Percentiles rank a stretch among this genome's conserved stretches.
These are phyloP conservation scores for Annulohypoxylon maeteangense DNA, from an alignment of 495 filamentous ascomycete species.

Conservation along the genomic window DNA sequence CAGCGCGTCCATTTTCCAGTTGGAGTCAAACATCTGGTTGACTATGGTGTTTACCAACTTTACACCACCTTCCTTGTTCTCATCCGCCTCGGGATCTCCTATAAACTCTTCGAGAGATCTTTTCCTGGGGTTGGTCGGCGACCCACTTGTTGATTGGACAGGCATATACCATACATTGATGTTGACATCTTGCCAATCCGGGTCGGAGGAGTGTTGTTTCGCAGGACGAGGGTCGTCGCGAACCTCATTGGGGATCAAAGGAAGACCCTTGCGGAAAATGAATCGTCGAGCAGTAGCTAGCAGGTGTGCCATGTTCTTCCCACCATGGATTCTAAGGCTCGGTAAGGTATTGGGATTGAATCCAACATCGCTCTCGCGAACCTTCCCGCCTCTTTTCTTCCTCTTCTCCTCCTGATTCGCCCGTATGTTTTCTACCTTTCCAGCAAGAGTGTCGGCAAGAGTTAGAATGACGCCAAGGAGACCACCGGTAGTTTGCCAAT, in stretches of 20 bases:
- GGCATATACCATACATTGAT: conserved; percentile 87
- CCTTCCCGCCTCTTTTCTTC: conserved; percentile 45
- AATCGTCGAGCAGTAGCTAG: conserved; percentile 86
- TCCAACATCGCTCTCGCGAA: conserved; percentile 10
- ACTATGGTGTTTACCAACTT: conserved; percentile 69
- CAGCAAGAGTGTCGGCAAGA: conserved; percentile 70
- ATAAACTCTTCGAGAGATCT: conserved; percentile 69
- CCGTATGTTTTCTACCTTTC: conserved; percentile 37
- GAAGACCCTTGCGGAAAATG: conserved; percentile 86
- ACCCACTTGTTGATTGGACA: conserved; percentile 51
- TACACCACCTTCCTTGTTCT: conserved; percentile 53
- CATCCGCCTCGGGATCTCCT: conserved; percentile 13
- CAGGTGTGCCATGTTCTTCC: conserved; percentile 78
- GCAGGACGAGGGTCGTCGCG: conserved; percentile 50
- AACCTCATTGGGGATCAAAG: conserved; percentile 73
- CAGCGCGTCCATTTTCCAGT: conserved; percentile 77
- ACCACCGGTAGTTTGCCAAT: conserved; percentile 82
- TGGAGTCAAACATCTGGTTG: conserved; percentile 82
- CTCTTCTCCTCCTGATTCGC: conserved; percentile 46
- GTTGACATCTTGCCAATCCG: conserved; percentile 78
- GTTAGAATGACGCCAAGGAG: conserved; percentile 85
- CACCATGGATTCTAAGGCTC: conserved; percentile 76
- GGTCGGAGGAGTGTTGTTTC: conserved; percentile 46
- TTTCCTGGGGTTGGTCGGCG: conserved; percentile 60
- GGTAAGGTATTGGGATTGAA: conserved; percentile 29